A percentile compares a stretch with the other conserved stretches of the same genome.
These are phyloP conservation scores for Diaporthe sp. DNA, from an alignment of 2,329 filamentous ascomycete species.

Conservation along the genomic window DNA sequence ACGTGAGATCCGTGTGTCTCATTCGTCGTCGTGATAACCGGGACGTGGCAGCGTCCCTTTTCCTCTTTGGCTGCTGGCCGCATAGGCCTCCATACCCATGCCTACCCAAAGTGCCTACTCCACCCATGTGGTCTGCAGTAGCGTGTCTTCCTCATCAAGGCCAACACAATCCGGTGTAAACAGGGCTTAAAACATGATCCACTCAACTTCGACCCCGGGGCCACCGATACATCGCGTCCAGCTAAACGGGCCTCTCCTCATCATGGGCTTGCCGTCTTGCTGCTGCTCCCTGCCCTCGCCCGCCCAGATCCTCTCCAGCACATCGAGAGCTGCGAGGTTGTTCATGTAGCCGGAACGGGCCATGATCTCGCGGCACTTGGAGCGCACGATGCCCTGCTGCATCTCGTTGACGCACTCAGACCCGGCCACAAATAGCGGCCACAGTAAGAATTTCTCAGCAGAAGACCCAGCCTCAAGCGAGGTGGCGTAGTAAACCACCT, in stretches of 20 bases:
- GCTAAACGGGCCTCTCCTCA: slow-evolving; percentile 65
- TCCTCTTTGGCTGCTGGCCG: slow-evolving; percentile 5
- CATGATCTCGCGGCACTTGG: slow-evolving; percentile 88
- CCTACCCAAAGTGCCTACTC: background rate
- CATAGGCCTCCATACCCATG: background rate
- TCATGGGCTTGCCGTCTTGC: slow-evolving; percentile 49
- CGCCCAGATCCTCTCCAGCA: slow-evolving; percentile 87
- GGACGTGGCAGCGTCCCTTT: slow-evolving; percentile 15
- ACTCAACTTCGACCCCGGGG: slow-evolving; percentile 70
- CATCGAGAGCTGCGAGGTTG: slow-evolving; percentile 86
- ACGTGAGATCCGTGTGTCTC: slow-evolving; percentile 26
- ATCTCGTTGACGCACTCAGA: slow-evolving; percentile 88
- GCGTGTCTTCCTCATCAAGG: background rate
- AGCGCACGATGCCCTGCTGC: slow-evolving; percentile 83
- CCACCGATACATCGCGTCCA: slow-evolving; percentile 71
- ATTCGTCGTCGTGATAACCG: slow-evolving; percentile 20
- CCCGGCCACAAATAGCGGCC: slow-evolving; percentile 92
- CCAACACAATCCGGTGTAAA: background rate
- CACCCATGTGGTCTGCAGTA: slow-evolving; percentile 9
- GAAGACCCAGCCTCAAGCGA: slow-evolving; percentile 78
- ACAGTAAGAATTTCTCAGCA: slow-evolving; percentile 90
- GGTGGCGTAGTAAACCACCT: slow-evolving; percentile 86
- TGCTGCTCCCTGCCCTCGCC: slow-evolving; percentile 61
- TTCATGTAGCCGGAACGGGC: slow-evolving; percentile 93
- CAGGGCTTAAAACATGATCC: slow-evolving; percentile 73